Conservation (phyloP, 2,329 filamentous ascomycete genomes). For the Verticillium klebahnii region DNA sequence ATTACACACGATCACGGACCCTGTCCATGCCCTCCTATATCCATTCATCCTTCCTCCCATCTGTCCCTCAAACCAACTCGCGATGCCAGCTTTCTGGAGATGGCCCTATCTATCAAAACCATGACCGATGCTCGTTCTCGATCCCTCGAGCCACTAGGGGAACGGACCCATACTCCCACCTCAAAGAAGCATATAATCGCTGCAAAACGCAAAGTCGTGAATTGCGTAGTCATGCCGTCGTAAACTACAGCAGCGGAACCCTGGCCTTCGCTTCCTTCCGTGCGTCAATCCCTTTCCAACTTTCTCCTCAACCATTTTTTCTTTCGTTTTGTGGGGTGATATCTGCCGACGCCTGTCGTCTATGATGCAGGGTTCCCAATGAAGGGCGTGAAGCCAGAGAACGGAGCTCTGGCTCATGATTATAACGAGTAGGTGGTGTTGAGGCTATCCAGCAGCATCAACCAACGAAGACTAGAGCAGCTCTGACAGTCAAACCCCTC, state of each 20-base stretch:
- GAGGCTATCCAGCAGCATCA: not conserved
- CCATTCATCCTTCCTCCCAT: not conserved
- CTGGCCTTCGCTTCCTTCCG: not conserved
- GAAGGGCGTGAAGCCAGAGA: not conserved
- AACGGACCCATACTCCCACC: not conserved
- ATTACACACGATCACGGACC: not conserved
- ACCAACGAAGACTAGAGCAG: not conserved
- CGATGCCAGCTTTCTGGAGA: not conserved
- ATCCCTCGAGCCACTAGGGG: not conserved
- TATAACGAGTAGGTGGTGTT: not conserved
- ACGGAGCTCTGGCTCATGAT: not conserved
- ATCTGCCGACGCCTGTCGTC: not conserved
- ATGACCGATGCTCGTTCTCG: not conserved
- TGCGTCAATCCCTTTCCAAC: not conserved
- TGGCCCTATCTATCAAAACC: not conserved
- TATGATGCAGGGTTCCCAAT: not conserved
- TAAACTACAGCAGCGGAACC: not conserved
- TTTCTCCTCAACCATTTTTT: not conserved
- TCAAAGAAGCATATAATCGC: not conserved
- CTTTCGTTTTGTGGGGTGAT: not conserved
- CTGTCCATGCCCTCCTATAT: not conserved
- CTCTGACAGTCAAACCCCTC: not conserved
- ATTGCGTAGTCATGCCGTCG: conserved; percentile 3
- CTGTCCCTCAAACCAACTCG: not conserved
- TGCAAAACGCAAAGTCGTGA: conserved; percentile 4